Conservation (phyloP, 2,329 filamentous ascomycete species). For the Madurella mycetomatis region DNA sequence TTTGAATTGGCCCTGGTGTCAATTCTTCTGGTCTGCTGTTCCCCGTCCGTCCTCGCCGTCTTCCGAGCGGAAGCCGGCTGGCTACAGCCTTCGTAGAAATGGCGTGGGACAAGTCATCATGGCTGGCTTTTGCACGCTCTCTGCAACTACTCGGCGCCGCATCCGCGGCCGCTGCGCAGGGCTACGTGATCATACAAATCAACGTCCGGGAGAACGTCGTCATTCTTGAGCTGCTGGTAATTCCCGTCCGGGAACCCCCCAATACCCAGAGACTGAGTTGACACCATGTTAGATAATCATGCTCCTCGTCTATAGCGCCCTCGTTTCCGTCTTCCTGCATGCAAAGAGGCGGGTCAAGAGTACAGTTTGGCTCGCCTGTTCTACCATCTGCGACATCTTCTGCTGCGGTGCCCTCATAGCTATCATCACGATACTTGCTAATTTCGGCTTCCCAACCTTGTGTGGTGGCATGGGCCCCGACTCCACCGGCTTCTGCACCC, state of each 20-base stretch:
- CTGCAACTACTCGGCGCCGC: conserved; percentile 32
- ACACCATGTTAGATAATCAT: conserved; percentile 27
- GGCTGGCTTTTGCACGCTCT: conserved; percentile 31
- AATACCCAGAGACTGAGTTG: conserved; percentile 5
- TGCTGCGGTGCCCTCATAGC: conserved; percentile 31
- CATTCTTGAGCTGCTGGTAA: conserved; percentile 34
- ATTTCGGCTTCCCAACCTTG: conserved; percentile 32
- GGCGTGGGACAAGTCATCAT: conserved; percentile 32
- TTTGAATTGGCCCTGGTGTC: not conserved
- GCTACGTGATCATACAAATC: conserved; percentile 32
- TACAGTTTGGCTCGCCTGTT: conserved; percentile 26
- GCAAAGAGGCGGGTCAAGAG: conserved; percentile 26
- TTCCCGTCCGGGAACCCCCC: conserved; percentile 5
- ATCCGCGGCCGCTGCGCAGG: conserved; percentile 32
- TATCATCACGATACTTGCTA: conserved; percentile 33
- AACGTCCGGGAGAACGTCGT: conserved; percentile 29
- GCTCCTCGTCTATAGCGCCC: conserved; percentile 30
- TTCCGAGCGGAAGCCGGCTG: conserved; percentile 11
- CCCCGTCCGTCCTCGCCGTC: not conserved
- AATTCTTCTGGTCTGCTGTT: not conserved
- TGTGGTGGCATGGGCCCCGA: conserved; percentile 31
- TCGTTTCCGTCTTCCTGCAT: conserved; percentile 32
- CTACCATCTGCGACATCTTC: conserved; percentile 31
- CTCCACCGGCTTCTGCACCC: conserved; percentile 28
- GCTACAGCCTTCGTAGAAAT: not conserved